A percentile compares a stretch with the other conserved stretches of the same genome.
Evolutionary conservation across 2,329 filamentous ascomycete species (phyloP).

Genomic region (Dryadomyces sulphureus): DNA sequence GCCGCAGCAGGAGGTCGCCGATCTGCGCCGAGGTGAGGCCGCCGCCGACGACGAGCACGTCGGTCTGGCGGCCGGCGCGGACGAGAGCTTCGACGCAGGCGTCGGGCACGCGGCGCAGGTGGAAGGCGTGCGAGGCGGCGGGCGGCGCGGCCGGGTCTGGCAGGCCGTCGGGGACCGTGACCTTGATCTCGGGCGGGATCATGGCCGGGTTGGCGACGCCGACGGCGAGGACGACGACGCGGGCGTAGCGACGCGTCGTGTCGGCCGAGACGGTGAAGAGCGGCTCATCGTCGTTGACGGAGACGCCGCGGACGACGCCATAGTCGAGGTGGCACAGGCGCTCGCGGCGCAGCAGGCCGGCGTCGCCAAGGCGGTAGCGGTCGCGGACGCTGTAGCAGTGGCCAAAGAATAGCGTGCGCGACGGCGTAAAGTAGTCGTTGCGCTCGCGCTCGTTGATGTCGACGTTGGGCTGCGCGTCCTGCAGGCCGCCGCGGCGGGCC

Average conservation of each 20-base stretch:
- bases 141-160: slow-evolving; percentile 43
- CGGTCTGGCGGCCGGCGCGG: slow-evolving; percentile 32
- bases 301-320: slow-evolving; percentile 27
- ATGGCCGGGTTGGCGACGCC: slow-evolving; percentile 50
- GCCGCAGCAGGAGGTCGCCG: slow-evolving; percentile 47
- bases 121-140: slow-evolving; percentile 39
- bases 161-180: slow-evolving; percentile 49
- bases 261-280: slow-evolving; percentile 52
- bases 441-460: slow-evolving; percentile 51
- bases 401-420: slow-evolving; percentile 43
- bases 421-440: slow-evolving; percentile 56
- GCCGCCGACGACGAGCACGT: slow-evolving; percentile 57
- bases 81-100: slow-evolving; percentile 37
- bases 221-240: slow-evolving; percentile 53
- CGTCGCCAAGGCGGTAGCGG: slow-evolving; percentile 39
- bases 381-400: slow-evolving; percentile 43
- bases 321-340: slow-evolving; percentile 47
- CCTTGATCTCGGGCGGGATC: slow-evolving; percentile 20
- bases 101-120: slow-evolving; percentile 41
- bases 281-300: slow-evolving; percentile 22
- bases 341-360: slow-evolving; percentile 40
- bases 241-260: slow-evolving; percentile 37
- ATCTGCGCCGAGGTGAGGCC: slow-evolving; percentile 66
- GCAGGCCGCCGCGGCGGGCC: slow-evolving; percentile 12
- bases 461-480: slow-evolving; percentile 24